These are phyloP conservation scores for Ophiostoma ips DNA, from an alignment of 2,329 filamentous ascomycete genomes.

Conservation along the genomic window DNA sequence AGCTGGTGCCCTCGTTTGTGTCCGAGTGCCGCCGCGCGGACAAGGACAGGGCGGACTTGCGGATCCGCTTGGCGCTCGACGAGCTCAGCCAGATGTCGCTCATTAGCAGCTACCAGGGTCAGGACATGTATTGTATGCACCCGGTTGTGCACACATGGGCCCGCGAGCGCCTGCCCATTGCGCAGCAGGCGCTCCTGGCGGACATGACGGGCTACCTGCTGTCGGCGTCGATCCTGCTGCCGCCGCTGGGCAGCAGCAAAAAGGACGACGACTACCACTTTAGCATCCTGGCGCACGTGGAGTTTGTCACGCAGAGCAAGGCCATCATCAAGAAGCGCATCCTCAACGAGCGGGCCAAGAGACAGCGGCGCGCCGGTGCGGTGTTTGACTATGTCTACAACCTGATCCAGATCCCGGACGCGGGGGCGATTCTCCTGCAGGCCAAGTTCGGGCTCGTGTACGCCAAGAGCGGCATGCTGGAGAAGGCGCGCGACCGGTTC, in stretches of 20 bases:
- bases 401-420: background rate
- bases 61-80: background rate
- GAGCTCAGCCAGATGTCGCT: conserved; percentile 2
- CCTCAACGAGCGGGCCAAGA: background rate
- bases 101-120: background rate
- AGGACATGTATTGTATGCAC: conserved; percentile 2
- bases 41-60: background rate
- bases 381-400: background rate
- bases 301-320: background rate
- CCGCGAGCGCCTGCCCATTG: background rate
- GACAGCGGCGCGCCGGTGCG: background rate
- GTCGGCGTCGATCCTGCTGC: background rate
- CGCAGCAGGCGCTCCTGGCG: background rate
- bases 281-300: background rate
- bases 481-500: background rate
- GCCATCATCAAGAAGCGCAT: background rate
- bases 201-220: background rate
- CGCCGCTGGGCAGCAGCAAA: background rate
- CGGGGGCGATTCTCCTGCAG: background rate
- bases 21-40: background rate
- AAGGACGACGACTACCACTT: background rate
- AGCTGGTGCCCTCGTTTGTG: background rate
- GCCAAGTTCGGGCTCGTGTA: conserved; percentile 1
- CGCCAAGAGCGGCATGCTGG: background rate
- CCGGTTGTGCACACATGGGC: conserved; percentile 2